Percentiles rank a stretch among this genome's conserved stretches.
phyloP scores from a whole-genome alignment of 2,329 filamentous ascomycete species.

The Davidsoniella virescens region DNA sequence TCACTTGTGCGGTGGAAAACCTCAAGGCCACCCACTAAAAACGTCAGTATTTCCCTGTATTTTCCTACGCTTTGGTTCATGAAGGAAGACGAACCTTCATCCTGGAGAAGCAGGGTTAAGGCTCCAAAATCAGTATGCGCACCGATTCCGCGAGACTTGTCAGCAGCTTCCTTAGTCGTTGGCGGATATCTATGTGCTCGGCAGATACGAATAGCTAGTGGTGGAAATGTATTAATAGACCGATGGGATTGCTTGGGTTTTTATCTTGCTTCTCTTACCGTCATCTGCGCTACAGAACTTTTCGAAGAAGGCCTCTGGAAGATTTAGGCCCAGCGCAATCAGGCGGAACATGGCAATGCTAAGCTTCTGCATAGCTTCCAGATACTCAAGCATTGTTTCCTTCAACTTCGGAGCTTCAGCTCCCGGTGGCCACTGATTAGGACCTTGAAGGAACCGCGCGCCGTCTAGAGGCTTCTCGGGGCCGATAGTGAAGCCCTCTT shows the following conservation, averaged over 20 bases:
- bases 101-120: conserved; percentile 17
- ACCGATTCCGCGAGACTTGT: conserved; percentile 12
- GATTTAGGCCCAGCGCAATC: not conserved
- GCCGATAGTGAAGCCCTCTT: not conserved
- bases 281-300: not conserved
- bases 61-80: not conserved
- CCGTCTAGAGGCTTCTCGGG: not conserved
- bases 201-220: not conserved
- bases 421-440: not conserved
- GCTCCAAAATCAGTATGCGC: conserved; percentile 18
- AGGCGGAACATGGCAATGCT: conserved; percentile 1
- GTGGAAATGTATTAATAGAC: not conserved
- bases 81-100: conserved; percentile 15
- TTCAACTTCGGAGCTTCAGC: not conserved
- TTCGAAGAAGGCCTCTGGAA: not conserved
- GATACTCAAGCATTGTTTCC: not conserved
- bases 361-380: not conserved
- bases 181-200: not conserved
- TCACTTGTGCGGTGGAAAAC: not conserved
- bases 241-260: no score
- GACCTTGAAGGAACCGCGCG: not conserved
- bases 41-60: no score
- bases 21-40: conserved; percentile 2
- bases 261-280: not conserved
- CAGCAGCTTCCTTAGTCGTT: not conserved